A percentile compares a stretch with the other conserved stretches of the same genome.
These are phyloP conservation scores for Vitis riparia DNA, from an alignment of 164 flowering plant species.

Conservation along the genomic window DNA sequence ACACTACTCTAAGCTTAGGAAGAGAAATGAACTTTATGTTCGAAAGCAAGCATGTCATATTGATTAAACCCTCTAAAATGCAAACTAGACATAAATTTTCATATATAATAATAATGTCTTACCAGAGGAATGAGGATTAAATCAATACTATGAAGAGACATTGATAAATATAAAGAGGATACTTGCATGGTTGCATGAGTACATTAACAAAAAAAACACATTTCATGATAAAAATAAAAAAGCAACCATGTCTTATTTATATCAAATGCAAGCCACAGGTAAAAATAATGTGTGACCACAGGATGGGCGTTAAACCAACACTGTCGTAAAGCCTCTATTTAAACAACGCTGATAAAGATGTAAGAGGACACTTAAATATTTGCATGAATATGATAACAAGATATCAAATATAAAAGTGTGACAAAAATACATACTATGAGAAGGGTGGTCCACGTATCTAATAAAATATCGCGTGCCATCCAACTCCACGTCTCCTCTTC, in stretches of 20 bases:
- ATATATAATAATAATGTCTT: no score
- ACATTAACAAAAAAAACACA: background rate
- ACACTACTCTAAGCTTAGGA: background rate
- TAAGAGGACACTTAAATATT: background rate
- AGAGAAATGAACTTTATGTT: background rate
- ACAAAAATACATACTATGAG: conserved; percentile 47
- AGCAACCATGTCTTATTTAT: background rate
- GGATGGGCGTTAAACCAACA: background rate
- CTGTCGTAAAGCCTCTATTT: background rate
- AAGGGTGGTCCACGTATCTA: conserved; percentile 86
- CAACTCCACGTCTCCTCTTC: conserved; percentile 95
- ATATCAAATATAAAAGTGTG: background rate
- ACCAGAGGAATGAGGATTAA: no score
- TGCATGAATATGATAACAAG: background rate
- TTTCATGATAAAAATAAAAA: background rate
- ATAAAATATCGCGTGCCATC: conserved; percentile 86
- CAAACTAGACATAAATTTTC: no score
- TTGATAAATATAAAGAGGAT: no score
- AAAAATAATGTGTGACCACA: background rate
- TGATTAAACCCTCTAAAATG: no score
- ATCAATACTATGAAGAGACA: no score
- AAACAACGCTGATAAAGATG: background rate
- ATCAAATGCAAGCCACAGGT: background rate
- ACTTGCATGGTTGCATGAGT: no score
- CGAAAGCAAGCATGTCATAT: no score